These are phyloP conservation scores for Golubevia sp. DNA, from an alignment of 1,284 basidiomycete species.

Conservation along the genomic window DNA sequence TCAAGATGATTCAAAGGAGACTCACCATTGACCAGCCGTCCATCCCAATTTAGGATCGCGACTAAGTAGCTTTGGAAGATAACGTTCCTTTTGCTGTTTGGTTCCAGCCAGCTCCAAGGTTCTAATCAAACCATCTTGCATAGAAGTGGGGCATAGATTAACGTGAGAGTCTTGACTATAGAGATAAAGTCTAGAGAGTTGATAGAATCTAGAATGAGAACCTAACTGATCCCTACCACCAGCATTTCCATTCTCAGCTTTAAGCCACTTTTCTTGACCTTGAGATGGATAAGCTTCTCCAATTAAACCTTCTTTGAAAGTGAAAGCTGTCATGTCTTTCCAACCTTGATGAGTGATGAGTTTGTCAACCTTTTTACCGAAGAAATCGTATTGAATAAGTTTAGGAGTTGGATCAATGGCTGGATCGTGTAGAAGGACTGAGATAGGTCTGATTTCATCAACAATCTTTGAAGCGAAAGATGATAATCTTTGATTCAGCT, in stretches of 20 bases:
- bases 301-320: slow-evolving; percentile 22
- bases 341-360: slow-evolving; percentile 33
- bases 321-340: slow-evolving; percentile 24
- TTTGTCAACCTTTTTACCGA: slow-evolving; percentile 36
- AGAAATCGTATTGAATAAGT: slow-evolving; percentile 36
- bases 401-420: slow-evolving; percentile 19
- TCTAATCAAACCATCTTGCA: not conserved
- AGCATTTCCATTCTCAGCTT: not conserved
- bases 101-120: no score
- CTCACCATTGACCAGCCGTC: slow-evolving; percentile 79
- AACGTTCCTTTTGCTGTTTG: no score
- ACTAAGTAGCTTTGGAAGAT: slow-evolving; percentile 63
- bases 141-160: slow-evolving; percentile 21
- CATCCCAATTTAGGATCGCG: slow-evolving; percentile 71
- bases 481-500: no score
- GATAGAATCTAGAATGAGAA: slow-evolving; percentile 18
- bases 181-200: slow-evolving; percentile 21
- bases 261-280: slow-evolving; percentile 11
- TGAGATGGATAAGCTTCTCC: slow-evolving; percentile 21
- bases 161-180: slow-evolving; percentile 27
- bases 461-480: no score
- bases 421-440: no score
- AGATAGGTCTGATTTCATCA: no score
- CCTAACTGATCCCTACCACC: slow-evolving; percentile 18
- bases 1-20: slow-evolving; percentile 45